Conservation (phyloP, 1,139 yeast genomes). For the Geotrichum bryndzae region DNA sequence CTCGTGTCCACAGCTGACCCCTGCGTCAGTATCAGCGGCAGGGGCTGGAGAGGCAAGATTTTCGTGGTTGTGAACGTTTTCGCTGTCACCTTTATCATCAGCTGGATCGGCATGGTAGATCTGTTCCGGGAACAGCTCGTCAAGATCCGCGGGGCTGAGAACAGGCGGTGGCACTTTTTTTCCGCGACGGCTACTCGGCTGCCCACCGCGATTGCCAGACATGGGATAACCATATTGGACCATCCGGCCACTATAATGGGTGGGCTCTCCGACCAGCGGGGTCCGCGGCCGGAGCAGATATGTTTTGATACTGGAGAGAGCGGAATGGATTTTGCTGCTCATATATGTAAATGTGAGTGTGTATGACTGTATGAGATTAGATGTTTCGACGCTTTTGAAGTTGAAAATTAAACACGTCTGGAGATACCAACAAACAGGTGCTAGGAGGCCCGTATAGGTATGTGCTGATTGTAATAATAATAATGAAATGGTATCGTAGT, state of each 20-base stretch:
- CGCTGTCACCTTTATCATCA: not conserved
- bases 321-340: not conserved
- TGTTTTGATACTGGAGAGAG: slow-evolving; percentile 4
- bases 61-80: not conserved
- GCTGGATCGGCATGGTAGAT: not conserved
- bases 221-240: slow-evolving; percentile 3
- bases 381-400: not conserved
- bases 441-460: not conserved
- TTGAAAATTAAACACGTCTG: not conserved
- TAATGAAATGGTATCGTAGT: not conserved
- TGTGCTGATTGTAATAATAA: not conserved
- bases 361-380: not conserved
- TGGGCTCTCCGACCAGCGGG: not conserved
- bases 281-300: slow-evolving; percentile 1
- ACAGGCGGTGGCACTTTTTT: not conserved
- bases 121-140: not conserved
- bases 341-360: not conserved
- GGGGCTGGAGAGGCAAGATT: not conserved
- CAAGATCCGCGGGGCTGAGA: not conserved
- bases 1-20: not conserved
- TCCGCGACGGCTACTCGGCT: not conserved
- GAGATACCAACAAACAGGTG: not conserved
- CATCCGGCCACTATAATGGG: not conserved
- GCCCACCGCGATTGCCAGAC: not conserved
- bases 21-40: not conserved